These are phyloP conservation scores for Cordyceps tenuipes DNA, from an alignment of 2,329 filamentous ascomycete genomes.

Conservation along the genomic window DNA sequence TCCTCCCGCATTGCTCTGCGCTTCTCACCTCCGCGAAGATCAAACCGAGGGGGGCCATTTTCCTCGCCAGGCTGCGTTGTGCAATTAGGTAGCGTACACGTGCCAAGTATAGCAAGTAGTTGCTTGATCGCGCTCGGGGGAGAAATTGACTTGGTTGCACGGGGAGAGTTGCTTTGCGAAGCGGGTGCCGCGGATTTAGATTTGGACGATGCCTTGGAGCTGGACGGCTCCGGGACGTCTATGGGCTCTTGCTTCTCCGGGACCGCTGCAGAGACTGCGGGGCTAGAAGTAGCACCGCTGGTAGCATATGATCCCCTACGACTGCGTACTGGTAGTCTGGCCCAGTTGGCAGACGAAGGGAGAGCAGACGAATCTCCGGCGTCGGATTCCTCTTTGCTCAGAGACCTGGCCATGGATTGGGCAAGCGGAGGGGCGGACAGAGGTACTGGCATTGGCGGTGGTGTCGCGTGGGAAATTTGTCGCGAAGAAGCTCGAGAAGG, in stretches of 20 bases:
- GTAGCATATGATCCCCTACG: conserved; percentile 72
- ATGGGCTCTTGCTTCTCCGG: conserved; percentile 44
- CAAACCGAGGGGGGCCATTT: conserved; percentile 64
- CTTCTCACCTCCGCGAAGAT: conserved; percentile 72
- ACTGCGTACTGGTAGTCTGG: conserved; percentile 59
- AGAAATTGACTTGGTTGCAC: background rate
- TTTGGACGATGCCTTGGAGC: conserved; percentile 5
- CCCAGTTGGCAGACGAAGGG: conserved; percentile 91
- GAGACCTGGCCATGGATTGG: conserved; percentile 64
- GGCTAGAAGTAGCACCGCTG: conserved; percentile 74
- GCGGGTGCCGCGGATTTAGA: conserved; percentile 7
- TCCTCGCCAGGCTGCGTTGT: conserved; percentile 17
- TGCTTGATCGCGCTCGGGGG: conserved; percentile 21
- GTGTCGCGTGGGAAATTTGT: conserved; percentile 35
- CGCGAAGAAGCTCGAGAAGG: conserved; percentile 47
- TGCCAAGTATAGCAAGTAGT: conserved; percentile 30
- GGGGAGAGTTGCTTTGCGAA: background rate
- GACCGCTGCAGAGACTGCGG: conserved; percentile 56
- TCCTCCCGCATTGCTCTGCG: conserved; percentile 70
- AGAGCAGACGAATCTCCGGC: conserved; percentile 77
- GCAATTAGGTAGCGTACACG: conserved; percentile 25
- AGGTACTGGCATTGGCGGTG: conserved; percentile 25
- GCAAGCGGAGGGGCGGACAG: conserved; percentile 26
- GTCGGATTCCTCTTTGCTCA: conserved; percentile 69
- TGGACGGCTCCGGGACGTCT: conserved; percentile 3